These are phyloP conservation scores for Lecanicillium sp. DNA, from an alignment of 2,329 filamentous ascomycete genomes.

Conservation along the genomic window DNA sequence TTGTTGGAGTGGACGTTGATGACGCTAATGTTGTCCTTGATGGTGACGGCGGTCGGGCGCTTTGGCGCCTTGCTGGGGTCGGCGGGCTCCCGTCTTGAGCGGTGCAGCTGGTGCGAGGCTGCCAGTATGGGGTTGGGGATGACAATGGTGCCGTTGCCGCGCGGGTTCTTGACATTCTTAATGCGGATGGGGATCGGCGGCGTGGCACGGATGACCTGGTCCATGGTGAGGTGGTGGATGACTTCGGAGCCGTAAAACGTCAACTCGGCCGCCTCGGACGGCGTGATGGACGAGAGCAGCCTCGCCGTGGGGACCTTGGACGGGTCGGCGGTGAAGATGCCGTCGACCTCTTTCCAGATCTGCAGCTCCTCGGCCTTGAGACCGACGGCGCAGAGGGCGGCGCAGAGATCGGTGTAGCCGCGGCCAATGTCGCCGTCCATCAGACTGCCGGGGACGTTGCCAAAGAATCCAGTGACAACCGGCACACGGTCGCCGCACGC, in stretches of 20 bases:
- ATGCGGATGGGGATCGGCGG: conserved; percentile 78
- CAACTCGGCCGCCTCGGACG: conserved; percentile 89
- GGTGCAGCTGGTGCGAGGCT: conserved; percentile 50
- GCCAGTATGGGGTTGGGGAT: conserved; percentile 62
- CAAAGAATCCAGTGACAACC: conserved; percentile 90
- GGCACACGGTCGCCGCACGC: conserved; percentile 63
- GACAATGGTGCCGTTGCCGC: conserved; percentile 71
- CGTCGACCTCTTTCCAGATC: conserved; percentile 98
- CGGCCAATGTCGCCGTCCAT: conserved; percentile 84
- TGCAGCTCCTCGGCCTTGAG: conserved; percentile 83
- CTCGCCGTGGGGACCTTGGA: conserved; percentile 90
- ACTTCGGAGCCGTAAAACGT: conserved; percentile 94
- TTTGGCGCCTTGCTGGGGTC: conserved; percentile 53
- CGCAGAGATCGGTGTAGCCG: conserved; percentile 94
- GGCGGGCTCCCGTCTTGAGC: conserved; percentile 24
- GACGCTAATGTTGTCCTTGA: conserved; percentile 94
- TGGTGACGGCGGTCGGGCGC: conserved; percentile 83
- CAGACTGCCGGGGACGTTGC: conserved; percentile 82
- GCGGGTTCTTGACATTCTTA: conserved; percentile 86
- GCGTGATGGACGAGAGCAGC: conserved; percentile 81
- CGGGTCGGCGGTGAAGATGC: conserved; percentile 79
- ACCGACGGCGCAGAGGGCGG: conserved; percentile 83
- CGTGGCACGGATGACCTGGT: conserved; percentile 79
- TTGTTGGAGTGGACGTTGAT: conserved; percentile 99
- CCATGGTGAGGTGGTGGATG: conserved; percentile 98